Conservation (phyloP, 192 early-diverging fungal genomes). For the Coemansia javaensis region DNA sequence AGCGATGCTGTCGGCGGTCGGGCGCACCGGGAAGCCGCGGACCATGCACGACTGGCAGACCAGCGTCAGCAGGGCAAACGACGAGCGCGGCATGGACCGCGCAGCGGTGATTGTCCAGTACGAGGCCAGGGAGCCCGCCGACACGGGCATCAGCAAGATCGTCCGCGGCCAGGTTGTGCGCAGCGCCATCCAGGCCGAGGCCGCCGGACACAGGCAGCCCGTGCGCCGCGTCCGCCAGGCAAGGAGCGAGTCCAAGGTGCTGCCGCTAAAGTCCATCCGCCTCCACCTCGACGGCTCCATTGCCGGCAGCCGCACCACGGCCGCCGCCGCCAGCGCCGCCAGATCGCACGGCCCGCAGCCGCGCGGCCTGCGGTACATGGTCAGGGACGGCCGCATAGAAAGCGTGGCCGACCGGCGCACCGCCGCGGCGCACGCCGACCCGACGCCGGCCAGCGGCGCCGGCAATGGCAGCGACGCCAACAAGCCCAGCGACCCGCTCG, state of each 20-base stretch:
- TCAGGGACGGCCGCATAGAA: constrained; percentile 12
- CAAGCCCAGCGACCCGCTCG: background rate
- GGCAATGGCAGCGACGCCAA: background rate
- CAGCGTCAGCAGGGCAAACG: constrained; percentile 3
- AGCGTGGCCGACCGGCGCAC: background rate
- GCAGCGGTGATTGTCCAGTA: constrained; percentile 31
- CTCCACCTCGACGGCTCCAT: constrained; percentile 34
- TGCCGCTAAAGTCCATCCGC: constrained; percentile 40
- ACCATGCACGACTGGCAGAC: constrained; percentile 12
- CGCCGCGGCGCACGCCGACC: background rate
- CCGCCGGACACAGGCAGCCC: constrained; percentile 7
- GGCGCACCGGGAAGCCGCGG: constrained; percentile 3
- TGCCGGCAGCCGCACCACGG: constrained; percentile 7
- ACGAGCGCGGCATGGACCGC: constrained; percentile 6
- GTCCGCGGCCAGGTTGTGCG: constrained; percentile 28
- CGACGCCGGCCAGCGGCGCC: background rate
- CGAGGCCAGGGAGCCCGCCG: constrained; percentile 8
- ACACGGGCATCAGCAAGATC: constrained; percentile 34
- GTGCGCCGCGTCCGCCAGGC: constrained; percentile 38
- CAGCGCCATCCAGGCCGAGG: constrained; percentile 29
- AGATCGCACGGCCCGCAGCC: background rate
- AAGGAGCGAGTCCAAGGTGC: constrained; percentile 42
- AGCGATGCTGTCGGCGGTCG: constrained; percentile 7
- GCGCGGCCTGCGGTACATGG: constrained; percentile 7
- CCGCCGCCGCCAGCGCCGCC: too few relatives aligned